phyloP scores from a whole-genome alignment of 192 early-diverging fungal genomes.

The Borealophlyctis nickersoniae region DNA sequence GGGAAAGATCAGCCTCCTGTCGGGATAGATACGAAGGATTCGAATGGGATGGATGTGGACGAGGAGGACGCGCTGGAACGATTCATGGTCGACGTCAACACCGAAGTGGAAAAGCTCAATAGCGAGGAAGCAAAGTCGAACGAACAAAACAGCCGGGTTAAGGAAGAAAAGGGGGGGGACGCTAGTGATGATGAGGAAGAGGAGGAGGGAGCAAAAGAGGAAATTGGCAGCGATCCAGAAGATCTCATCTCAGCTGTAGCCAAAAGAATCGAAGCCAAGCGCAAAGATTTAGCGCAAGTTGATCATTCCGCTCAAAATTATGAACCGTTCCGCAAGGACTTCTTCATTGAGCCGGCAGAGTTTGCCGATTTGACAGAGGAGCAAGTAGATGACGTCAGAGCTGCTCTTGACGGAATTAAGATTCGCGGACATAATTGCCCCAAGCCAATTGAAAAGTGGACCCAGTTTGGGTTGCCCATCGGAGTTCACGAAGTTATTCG shows the following conservation, averaged over 20 bases:
- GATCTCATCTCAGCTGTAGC: conserved; percentile 62
- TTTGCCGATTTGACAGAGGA: conserved; percentile 74
- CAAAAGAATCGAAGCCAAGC: conserved; percentile 71
- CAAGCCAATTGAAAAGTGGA: conserved; percentile 92
- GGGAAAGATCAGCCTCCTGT: too few relatives aligned
- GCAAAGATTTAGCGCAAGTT: conserved; percentile 84
- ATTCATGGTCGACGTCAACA: conserved; percentile 81
- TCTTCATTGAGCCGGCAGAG: conserved; percentile 95
- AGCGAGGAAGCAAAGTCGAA: conserved; percentile 50
- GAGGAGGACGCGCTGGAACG: conserved; percentile 62
- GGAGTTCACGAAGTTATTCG: conserved; percentile 74
- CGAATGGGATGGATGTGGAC: conserved; percentile 22
- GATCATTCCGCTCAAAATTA: conserved; percentile 85
- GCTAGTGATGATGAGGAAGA: conserved; percentile 3
- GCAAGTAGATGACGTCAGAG: conserved; percentile 78
- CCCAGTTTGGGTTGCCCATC: conserved; percentile 87
- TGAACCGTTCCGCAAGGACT: conserved; percentile 85
- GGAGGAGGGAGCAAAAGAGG: conserved; percentile 29
- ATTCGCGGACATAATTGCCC: conserved; percentile 87
- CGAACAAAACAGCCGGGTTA: not conserved
- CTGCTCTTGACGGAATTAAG: conserved; percentile 89
- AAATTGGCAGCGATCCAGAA: conserved; percentile 19
- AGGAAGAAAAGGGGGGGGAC: conserved; percentile 12
- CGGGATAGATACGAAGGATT: not conserved
- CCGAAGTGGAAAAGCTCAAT: conserved; percentile 67